These are phyloP conservation scores for Pythium volutum DNA, from an alignment of 352 stramenopile species.

Conservation along the genomic window DNA sequence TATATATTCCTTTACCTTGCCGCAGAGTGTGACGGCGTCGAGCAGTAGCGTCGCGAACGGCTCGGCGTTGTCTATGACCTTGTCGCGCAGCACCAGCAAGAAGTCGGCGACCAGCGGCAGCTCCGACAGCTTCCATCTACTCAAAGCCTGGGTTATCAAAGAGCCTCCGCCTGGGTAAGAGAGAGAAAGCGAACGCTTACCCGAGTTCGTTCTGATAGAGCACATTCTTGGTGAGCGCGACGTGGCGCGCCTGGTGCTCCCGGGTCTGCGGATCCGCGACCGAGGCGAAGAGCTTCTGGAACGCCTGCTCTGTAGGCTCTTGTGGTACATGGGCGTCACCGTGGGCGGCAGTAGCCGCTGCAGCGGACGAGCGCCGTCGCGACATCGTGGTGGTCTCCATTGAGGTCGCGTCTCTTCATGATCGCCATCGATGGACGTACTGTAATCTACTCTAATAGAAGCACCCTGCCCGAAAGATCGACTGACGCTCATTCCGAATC, in stretches of 20 bases:
- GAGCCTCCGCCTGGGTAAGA: not conserved
- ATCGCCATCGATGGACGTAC: slow-evolving; percentile 2
- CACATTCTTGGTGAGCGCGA: slow-evolving; percentile 76
- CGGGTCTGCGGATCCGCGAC: slow-evolving; percentile 58
- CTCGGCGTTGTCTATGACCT: slow-evolving; percentile 39
- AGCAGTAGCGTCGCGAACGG: slow-evolving; percentile 48
- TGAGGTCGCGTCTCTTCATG: slow-evolving; percentile 21
- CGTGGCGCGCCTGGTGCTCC: slow-evolving; percentile 61
- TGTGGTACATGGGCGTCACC: not conserved
- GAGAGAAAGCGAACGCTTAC: slow-evolving; percentile 20
- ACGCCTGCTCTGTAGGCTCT: slow-evolving; percentile 38
- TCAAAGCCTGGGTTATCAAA: not conserved
- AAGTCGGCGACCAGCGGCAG: slow-evolving; percentile 62
- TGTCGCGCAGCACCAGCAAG: slow-evolving; percentile 50
- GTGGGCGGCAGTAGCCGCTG: not conserved
- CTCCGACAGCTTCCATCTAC: slow-evolving; percentile 68
- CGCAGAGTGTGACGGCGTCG: slow-evolving; percentile 35
- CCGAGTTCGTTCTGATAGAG: slow-evolving; percentile 68
- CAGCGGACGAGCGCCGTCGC: slow-evolving; percentile 4
- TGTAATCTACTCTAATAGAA: slow-evolving; percentile 5
- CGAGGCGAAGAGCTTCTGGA: slow-evolving; percentile 67
- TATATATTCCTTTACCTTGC: slow-evolving; percentile 32
- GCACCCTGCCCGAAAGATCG: not conserved
- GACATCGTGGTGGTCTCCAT: slow-evolving; percentile 1
- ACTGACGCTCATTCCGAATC: not conserved